These are phyloP conservation scores for Trichosporon faecale DNA, from an alignment of 1,284 basidiomycete genomes.

Conservation along the genomic window DNA sequence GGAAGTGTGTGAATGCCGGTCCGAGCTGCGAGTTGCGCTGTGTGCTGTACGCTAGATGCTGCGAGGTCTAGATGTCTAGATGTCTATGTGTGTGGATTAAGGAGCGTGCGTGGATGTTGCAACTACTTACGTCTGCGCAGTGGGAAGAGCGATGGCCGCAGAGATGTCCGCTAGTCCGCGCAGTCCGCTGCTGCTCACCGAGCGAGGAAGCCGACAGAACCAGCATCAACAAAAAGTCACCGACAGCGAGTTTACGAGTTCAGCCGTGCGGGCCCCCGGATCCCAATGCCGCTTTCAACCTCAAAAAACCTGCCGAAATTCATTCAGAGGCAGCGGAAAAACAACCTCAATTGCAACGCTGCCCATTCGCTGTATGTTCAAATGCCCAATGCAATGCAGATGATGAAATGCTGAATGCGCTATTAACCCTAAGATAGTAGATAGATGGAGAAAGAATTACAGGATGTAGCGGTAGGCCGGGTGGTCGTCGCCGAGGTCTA, in stretches of 20 bases:
- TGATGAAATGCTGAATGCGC: not conserved
- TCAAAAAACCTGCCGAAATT: not conserved
- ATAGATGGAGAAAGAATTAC: constrained; percentile 11
- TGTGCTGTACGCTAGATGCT: too few species aligned
- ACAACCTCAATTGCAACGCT: not conserved
- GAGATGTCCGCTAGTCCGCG: not conserved
- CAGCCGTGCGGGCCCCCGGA: not conserved
- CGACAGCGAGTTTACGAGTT: not conserved
- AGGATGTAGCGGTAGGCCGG: constrained; percentile 42
- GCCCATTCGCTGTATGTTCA: not conserved
- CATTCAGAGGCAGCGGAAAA: not conserved
- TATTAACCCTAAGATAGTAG: constrained; percentile 6
- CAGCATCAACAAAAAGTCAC: not conserved
- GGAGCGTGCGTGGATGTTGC: not conserved
- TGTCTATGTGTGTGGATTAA: not conserved
- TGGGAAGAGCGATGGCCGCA: not conserved
- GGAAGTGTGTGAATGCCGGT: not conserved
- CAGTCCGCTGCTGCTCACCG: not conserved
- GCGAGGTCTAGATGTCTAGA: too few species aligned
- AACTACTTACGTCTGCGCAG: not conserved
- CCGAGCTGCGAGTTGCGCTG: too few species aligned
- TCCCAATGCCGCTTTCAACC: not conserved
- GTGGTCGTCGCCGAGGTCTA: constrained; percentile 52
- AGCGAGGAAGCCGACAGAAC: not conserved
- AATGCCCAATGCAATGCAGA: not conserved